A percentile compares a stretch with the other conserved stretches of the same genome.
Evolutionary conservation across 148 eudicot genomes (phyloP).

Genomic region (Spergularia bocconei): DNA sequence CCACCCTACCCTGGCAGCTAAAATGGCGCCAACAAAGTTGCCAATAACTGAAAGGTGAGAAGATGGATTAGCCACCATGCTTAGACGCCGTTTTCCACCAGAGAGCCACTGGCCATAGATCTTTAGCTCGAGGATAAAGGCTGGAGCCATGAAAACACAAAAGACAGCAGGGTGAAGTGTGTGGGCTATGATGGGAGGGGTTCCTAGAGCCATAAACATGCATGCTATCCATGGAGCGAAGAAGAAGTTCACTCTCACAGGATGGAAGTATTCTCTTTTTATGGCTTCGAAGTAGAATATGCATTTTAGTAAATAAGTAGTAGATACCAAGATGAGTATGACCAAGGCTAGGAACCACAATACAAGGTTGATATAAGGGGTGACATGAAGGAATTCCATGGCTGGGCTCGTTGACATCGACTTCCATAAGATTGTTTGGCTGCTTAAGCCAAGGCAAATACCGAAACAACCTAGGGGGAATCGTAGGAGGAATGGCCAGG

Average conservation of each 20-base stretch:
- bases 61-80: conserved; percentile 87
- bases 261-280: conserved; percentile 86
- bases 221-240: conserved; percentile 92
- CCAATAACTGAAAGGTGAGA: conserved; percentile 89
- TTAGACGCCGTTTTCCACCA: conserved; percentile 79
- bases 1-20: conserved; percentile 86
- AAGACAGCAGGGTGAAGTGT: conserved; percentile 66
- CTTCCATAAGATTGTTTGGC: conserved; percentile 95
- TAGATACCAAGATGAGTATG: conserved; percentile 43
- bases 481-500: conserved; percentile 92
- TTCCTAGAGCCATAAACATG: conserved; percentile 82
- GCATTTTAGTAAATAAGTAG: conserved; percentile 63
- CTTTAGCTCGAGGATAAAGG: conserved; percentile 74
- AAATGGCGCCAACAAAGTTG: conserved; percentile 85
- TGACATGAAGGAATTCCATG: conserved; percentile 63
- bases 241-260: conserved; percentile 91
- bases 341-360: conserved; percentile 65
- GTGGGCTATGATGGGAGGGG: conserved; percentile 40
- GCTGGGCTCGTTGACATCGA: conserved; percentile 52
- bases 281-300: conserved; percentile 85
- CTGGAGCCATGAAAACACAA: conserved; percentile 63
- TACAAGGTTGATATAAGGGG: conserved; percentile 61
- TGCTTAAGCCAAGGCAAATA: conserved; percentile 85
- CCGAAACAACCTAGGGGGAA: conserved; percentile 90
- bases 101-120: conserved; percentile 99